Base-by-base conservation (phyloP, 2,329 filamentous ascomycete species). In the Fusarium sp. region DNA sequence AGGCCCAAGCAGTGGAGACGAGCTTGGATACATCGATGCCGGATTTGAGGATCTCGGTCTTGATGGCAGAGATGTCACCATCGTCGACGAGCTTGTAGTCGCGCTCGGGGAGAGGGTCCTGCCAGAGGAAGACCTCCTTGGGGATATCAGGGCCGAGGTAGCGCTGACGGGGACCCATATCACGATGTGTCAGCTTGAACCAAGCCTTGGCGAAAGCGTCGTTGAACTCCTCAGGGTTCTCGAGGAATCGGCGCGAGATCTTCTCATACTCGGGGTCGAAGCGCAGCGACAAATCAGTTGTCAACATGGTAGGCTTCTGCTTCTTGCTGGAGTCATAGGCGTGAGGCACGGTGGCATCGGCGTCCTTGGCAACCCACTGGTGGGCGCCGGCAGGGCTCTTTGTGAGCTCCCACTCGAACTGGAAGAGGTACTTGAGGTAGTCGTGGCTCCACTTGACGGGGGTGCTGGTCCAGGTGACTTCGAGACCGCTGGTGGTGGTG, bases 171-270 rank as follows among this genome's bases (percentile, higher is more conserved):
- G 91, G 91, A 24, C 91, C 91, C 83, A 94, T 86, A 77, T 94
- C 91, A 81, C 91, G 90, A 81, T 94, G 91, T 46, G 91, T 83
- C 45, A 94, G 86, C 87, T 94, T 94, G 87, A 93, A 94, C 91
- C 91, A 94, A 19, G 91, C 91, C 56, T 88, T 87, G 20, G 86
- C 83, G 73, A 94, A 94, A 20, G 85, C 88, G 63, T 93, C 89
- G 56, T 85, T 85, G 38, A 94, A 86, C 82, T 92, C 79, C 32
- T 91, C 85, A 2, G 89, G 89, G 79, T 94, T 82, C 72, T 88
- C 86, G 43, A 89, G 82, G 85, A 88, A 94, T 73, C 84, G 86
- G 48, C 89, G 88, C 9, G 90, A 86, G 76, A 94, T 91, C 86
- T 93, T 93, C 81, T 92, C 89, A 80, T 92, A 94, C n/a, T 71